A percentile compares a stretch with the other conserved stretches of the same genome.
phyloP scores from a whole-genome alignment of 495 filamentous ascomycete genomes.

The Trichoderma orchidacearum region DNA sequence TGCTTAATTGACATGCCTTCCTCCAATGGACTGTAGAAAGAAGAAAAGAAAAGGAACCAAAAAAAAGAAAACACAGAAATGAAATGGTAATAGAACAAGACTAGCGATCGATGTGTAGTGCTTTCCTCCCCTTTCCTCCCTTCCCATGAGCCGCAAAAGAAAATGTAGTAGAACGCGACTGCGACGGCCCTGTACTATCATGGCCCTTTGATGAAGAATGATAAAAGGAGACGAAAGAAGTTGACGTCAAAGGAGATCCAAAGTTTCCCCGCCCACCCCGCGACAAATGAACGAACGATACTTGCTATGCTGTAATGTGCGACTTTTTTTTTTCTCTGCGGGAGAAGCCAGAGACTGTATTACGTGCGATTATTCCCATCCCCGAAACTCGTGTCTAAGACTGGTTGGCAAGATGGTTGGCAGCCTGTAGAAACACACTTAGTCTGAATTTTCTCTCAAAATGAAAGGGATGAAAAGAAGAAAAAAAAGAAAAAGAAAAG shows the following conservation, averaged over 20 bases:
- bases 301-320: slow-evolving; percentile 6
- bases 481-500: no score
- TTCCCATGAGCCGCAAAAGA: neutral
- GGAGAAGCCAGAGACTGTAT: neutral
- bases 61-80: neutral
- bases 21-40: neutral
- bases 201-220: neutral
- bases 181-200: neutral
- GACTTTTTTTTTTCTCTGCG: neutral
- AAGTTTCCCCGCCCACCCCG: neutral
- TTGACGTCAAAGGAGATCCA: neutral
- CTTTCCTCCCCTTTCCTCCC: neutral
- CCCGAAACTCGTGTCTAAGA: slow-evolving; percentile 11
- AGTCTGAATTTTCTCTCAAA: slow-evolving; percentile 1
- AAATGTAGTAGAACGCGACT: neutral
- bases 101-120: neutral
- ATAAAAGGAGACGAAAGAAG: neutral
- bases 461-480: slow-evolving; percentile 3
- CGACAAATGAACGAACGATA: slow-evolving; percentile 8
- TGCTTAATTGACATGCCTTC: neutral
- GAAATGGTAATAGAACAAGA: neutral
- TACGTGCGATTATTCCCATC: neutral
- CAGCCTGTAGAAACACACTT: slow-evolving; percentile 20
- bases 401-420: slow-evolving; percentile 33
- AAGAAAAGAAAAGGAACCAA: neutral